A percentile compares a stretch with the other conserved stretches of the same genome.
These are phyloP conservation scores for Alternaria alternata DNA, from an alignment of 2,329 filamentous ascomycete species.

Conservation along the genomic window DNA sequence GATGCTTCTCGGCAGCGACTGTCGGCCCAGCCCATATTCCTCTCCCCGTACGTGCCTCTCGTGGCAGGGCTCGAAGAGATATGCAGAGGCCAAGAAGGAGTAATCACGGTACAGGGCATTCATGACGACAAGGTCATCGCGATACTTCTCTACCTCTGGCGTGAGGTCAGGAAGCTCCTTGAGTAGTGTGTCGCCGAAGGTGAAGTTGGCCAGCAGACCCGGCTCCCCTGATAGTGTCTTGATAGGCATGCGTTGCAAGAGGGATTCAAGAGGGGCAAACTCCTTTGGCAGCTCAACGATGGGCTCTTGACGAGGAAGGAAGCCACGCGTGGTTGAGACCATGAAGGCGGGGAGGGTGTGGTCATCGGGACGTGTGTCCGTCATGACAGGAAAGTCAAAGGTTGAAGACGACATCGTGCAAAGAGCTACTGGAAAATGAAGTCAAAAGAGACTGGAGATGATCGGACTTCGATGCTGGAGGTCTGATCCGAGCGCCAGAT, in stretches of 20 bases:
- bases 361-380: slow-evolving; percentile 69
- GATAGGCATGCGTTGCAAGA: slow-evolving; percentile 81
- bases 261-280: slow-evolving; percentile 75
- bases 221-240: slow-evolving; percentile 75
- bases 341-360: slow-evolving; percentile 75
- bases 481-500: slow-evolving; percentile 5
- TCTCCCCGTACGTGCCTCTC: slow-evolving; percentile 72
- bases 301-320: slow-evolving; percentile 69
- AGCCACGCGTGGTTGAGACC: slow-evolving; percentile 78
- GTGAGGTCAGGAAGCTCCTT: slow-evolving; percentile 81
- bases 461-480: background rate
- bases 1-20: slow-evolving; percentile 75
- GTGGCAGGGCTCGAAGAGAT: slow-evolving; percentile 91
- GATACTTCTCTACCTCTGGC: slow-evolving; percentile 72
- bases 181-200: slow-evolving; percentile 77
- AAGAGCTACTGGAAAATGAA: slow-evolving; percentile 6
- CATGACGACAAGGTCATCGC: slow-evolving; percentile 77
- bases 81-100: slow-evolving; percentile 87
- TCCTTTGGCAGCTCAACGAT: slow-evolving; percentile 69
- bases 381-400: slow-evolving; percentile 67
- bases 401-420: slow-evolving; percentile 52
- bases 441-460: background rate
- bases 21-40: slow-evolving; percentile 78
- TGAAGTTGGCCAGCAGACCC: slow-evolving; percentile 77
- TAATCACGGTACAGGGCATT: slow-evolving; percentile 93